Conservation (phyloP, 2,329 filamentous ascomycete genomes). For the Byssoonygena ceratinophila region DNA sequence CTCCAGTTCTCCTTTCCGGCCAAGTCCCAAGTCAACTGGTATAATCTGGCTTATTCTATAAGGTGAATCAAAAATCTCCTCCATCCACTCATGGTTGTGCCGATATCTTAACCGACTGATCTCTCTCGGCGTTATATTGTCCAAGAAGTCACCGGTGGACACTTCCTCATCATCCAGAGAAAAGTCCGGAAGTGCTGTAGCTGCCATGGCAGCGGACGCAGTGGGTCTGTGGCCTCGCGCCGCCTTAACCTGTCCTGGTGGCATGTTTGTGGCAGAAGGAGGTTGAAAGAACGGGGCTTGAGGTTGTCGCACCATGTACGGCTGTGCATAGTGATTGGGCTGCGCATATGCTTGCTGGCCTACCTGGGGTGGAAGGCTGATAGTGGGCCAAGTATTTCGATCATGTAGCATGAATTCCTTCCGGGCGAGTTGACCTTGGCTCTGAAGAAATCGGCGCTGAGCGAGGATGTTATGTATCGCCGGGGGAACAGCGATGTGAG, state of each 20-base stretch:
- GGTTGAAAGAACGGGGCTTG: constrained; percentile 25
- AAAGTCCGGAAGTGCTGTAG: constrained; percentile 37
- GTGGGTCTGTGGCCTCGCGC: constrained; percentile 38
- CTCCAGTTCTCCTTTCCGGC: constrained; percentile 70
- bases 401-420: constrained; percentile 95
- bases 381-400: constrained; percentile 76
- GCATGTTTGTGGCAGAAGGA: constrained; percentile 22
- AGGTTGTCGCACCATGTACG: constrained; percentile 29
- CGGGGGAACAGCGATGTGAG: constrained; percentile 41
- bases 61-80: constrained; percentile 85
- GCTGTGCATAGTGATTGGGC: constrained; percentile 35
- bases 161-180: constrained; percentile 77
- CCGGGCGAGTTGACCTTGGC: constrained; percentile 68
- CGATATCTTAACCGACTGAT: constrained; percentile 78
- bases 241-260: constrained; percentile 25
- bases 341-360: constrained; percentile 43
- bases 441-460: constrained; percentile 51
- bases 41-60: constrained; percentile 77
- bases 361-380: constrained; percentile 54
- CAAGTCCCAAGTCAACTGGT: constrained; percentile 76
- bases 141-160: constrained; percentile 76
- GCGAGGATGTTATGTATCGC: constrained; percentile 34
- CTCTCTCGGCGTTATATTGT: constrained; percentile 78
- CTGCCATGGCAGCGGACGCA: constrained; percentile 26
- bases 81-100: constrained; percentile 98